These are phyloP conservation scores for Poterioochromonas sp. DNA, from an alignment of 352 stramenopile species.

Conservation along the genomic window DNA sequence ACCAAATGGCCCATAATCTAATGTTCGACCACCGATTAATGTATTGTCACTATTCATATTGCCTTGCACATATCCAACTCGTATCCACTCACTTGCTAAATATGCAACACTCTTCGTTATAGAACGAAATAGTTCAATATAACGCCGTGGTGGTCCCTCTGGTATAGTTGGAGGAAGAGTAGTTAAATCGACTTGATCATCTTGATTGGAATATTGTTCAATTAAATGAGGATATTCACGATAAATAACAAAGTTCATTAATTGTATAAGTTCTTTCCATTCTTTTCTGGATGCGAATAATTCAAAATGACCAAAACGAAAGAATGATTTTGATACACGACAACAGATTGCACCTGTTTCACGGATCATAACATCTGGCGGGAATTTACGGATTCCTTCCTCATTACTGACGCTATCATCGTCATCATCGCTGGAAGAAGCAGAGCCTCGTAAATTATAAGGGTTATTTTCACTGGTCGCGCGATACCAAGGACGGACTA, in stretches of 20 bases:
- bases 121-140: conserved; percentile 9
- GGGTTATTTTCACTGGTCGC: background rate
- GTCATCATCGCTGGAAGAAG: too few relatives aligned
- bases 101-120: background rate
- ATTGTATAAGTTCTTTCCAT: background rate
- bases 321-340: background rate
- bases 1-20: conserved; percentile 45
- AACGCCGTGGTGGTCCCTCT: background rate
- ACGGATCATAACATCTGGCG: background rate
- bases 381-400: conserved; percentile 4
- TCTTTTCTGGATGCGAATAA: conserved; percentile 16
- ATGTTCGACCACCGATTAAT: conserved; percentile 37
- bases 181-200: background rate
- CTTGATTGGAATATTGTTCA: background rate
- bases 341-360: conserved; percentile 19
- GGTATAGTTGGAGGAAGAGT: background rate
- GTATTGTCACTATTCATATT: conserved; percentile 47
- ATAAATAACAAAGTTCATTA: background rate
- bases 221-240: conserved; percentile 22
- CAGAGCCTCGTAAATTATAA: background rate
- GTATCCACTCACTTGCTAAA: background rate
- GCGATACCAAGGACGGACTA: background rate
- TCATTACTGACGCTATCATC: background rate
- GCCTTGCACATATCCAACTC: conserved; percentile 37
- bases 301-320: conserved; percentile 25